Percentiles rank a stretch among this genome's conserved stretches.
These are phyloP conservation scores for Globisporangium nodosum DNA, from an alignment of 352 stramenopile species.

Conservation along the genomic window DNA sequence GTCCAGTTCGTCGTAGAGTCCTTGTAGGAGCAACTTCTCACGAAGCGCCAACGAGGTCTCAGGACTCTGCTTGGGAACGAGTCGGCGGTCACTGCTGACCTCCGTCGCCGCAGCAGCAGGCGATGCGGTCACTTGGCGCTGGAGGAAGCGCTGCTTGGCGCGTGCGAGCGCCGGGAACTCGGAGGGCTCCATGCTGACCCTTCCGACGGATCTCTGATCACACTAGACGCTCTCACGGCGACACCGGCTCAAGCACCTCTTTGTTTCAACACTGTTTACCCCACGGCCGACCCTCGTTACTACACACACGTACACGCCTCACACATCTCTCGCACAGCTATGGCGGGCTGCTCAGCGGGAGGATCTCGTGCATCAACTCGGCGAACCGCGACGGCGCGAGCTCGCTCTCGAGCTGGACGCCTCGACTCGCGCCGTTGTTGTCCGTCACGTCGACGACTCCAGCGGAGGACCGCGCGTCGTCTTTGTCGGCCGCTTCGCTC, in stretches of 20 bases:
- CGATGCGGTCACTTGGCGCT: background rate
- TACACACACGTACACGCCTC: background rate
- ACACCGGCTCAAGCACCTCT: too few species aligned
- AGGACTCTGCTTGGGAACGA: background rate
- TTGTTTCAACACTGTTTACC: too few species aligned
- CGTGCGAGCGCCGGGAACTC: background rate
- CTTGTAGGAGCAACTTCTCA: background rate
- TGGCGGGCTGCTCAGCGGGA: too few species aligned
- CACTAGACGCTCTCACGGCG: too few species aligned
- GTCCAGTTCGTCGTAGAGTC: background rate
- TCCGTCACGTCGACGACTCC: too few species aligned
- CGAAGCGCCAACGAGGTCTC: background rate
- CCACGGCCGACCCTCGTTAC: background rate
- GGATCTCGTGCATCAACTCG: background rate
- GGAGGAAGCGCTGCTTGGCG: conserved; percentile 1
- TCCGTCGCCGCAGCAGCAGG: background rate
- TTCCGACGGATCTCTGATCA: too few species aligned
- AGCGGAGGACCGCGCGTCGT: background rate
- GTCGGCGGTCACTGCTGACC: background rate
- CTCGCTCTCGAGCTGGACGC: background rate
- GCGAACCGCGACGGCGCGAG: background rate
- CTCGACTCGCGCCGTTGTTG: too few species aligned
- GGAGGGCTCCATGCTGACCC: background rate
- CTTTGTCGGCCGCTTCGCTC: background rate
- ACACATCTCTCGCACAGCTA: background rate